These are phyloP conservation scores for Galeopsis tetrahit DNA, from an alignment of 257 asterid species.

Conservation along the genomic window DNA sequence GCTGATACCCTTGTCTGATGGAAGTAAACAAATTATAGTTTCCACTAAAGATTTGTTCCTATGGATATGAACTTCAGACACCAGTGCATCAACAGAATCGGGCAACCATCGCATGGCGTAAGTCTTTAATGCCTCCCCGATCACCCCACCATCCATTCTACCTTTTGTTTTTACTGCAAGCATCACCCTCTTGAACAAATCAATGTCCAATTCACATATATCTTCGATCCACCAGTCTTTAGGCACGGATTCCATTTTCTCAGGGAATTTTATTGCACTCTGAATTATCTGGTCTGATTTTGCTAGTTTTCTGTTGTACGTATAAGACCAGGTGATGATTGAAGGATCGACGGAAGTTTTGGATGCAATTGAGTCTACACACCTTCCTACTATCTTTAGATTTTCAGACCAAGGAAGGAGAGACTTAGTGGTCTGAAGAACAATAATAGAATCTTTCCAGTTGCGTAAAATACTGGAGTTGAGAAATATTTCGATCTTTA, in stretches of 20 bases:
- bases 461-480: constrained; percentile 76
- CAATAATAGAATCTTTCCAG: constrained; percentile 96
- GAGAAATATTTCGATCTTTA: constrained; percentile 84
- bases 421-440: constrained; percentile 73
- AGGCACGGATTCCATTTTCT: constrained; percentile 57
- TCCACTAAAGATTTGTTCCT: constrained; percentile 76
- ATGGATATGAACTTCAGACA: constrained; percentile 65
- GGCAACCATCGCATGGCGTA: constrained; percentile 90
- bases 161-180: constrained; percentile 77
- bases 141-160: constrained; percentile 68
- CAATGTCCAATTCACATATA: constrained; percentile 81
- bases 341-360: constrained; percentile 89
- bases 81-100: constrained; percentile 70
- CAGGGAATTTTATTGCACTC: constrained; percentile 44
- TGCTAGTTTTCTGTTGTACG: constrained; percentile 64
- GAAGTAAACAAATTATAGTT: constrained; percentile 82
- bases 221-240: constrained; percentile 98
- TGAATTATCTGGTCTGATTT: constrained; percentile 53
- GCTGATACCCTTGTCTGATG: constrained; percentile 61
- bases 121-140: constrained; percentile 80
- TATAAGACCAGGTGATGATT: constrained; percentile 79
- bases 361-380: constrained; percentile 82
- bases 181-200: constrained; percentile 80
- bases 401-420: constrained; percentile 85
- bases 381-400: constrained; percentile 73